Base-by-base conservation (phyloP, 495 filamentous ascomycete species). In the Aspergillus nidulans region DNA sequence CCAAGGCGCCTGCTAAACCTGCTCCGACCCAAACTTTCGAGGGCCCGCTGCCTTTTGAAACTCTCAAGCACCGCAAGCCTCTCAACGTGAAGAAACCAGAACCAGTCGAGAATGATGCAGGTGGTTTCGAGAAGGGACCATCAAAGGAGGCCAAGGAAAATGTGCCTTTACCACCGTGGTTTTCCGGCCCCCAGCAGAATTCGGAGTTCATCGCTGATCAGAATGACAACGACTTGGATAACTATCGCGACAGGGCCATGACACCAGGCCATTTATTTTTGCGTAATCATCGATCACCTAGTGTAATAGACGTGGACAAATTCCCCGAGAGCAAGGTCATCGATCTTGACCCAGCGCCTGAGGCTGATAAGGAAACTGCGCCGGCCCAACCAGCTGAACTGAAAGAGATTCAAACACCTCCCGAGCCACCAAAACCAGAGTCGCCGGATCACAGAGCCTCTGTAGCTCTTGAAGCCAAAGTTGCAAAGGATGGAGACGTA, bases 41-140 rank as follows among this genome's bases (percentile, higher is more conserved):
- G 62, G 92, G 92, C 0, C 90, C 92, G 1, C 71, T 97, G 15
- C 92, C 92, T 1, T 97, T 97, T 61, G 90, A 96, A 65, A 89
- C 86, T 42, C 75, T 98, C 1, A 81, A 89, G 62, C 81, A 92
- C 58, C 79, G 53, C 74, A 80, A 65, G 79, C 75, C 18, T 74
- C 86, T 15, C 83, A 48, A 71, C 70, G 19, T 77, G 70, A 60
- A 85, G 79, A 63, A 77, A 71, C 61, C 21, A 41, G 47, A 43
- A 57, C 54, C 70, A 39, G 53, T 63, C 15, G 84, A 85, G 12
- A 79, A 81, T 5, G 60, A 78, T 47, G 81, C 81, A 19, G 90
- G 89, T 8, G 90, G 91, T 0, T 95, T 92, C 66, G 72, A 84
- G 34, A 81, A 78, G 58, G 76, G 79, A 23, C 40, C 65, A 9